These are phyloP conservation scores for Rhizomucor miehei DNA, from an alignment of 371 early-diverging fungal genomes.

Conservation along the genomic window DNA sequence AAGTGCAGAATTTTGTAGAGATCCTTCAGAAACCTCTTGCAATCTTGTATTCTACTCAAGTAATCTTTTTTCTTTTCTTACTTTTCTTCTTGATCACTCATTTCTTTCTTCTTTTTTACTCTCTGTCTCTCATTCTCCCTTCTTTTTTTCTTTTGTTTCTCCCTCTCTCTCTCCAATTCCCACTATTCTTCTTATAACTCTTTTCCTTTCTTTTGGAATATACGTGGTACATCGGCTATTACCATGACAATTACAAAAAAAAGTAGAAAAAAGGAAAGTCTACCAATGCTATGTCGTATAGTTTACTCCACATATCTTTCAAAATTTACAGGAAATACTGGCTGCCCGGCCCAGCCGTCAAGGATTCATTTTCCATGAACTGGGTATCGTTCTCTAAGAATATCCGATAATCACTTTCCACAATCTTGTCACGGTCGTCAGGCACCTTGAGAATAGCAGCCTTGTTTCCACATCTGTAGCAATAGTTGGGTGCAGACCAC, in stretches of 20 bases:
- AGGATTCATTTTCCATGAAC: slow-evolving; percentile 23
- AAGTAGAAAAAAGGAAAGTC: not conserved
- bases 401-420: slow-evolving; percentile 71
- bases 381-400: slow-evolving; percentile 79
- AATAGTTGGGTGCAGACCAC: slow-evolving; percentile 99
- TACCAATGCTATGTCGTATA: too few species aligned
- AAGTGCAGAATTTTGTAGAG: slow-evolving; percentile 74
- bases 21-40: not conserved
- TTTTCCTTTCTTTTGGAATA: not conserved
- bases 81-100: slow-evolving; percentile 3
- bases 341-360: slow-evolving; percentile 37
- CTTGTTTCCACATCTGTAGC: slow-evolving; percentile 99
- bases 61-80: slow-evolving; percentile 8
- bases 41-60: slow-evolving; percentile 6
- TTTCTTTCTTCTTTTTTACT: not conserved
- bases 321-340: slow-evolving; percentile 32
- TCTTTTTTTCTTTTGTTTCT: not conserved
- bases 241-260: not conserved
- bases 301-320: too few species aligned
- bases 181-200: slow-evolving; percentile 5
- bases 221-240: not conserved
- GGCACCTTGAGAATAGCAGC: slow-evolving; percentile 93
- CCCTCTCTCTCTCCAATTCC: not conserved
- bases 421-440: slow-evolving; percentile 79
- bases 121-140: slow-evolving; percentile 1